Percentiles rank a stretch among this genome's conserved stretches.
These are phyloP conservation scores for Apophysomyces elegans DNA, from an alignment of 371 early-diverging fungal genomes.

Conservation along the genomic window DNA sequence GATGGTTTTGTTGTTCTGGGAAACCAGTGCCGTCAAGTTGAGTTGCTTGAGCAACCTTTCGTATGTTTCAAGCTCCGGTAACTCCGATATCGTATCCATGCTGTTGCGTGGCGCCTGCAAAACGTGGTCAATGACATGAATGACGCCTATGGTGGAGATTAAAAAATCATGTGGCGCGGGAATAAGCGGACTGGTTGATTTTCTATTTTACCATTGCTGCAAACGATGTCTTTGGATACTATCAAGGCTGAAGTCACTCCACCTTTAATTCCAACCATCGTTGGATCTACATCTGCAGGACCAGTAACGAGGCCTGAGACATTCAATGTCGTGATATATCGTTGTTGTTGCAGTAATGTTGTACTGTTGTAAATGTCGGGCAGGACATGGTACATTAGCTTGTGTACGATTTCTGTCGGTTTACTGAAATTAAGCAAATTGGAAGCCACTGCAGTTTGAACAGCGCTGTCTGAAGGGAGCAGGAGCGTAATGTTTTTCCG, in stretches of 20 bases:
- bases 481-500: constrained; percentile 16
- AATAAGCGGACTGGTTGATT: neutral
- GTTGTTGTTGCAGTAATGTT: constrained; percentile 17
- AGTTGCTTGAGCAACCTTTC: constrained; percentile 23
- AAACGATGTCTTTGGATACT: constrained; percentile 20
- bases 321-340: constrained; percentile 19
- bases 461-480: constrained; percentile 15
- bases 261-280: constrained; percentile 20
- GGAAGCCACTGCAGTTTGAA: constrained; percentile 13
- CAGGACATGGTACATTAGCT: constrained; percentile 20
- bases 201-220: constrained; percentile 33
- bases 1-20: constrained; percentile 30
- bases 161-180: constrained; percentile 10
- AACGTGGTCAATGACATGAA: constrained; percentile 31
- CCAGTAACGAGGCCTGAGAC: constrained; percentile 23
- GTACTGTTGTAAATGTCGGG: constrained; percentile 13
- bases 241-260: constrained; percentile 26
- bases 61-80: constrained; percentile 23
- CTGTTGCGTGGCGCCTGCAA: constrained; percentile 21
- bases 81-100: constrained; percentile 26
- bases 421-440: constrained; percentile 16
- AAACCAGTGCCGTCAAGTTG: constrained; percentile 29
- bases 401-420: constrained; percentile 18
- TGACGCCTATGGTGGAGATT: constrained; percentile 25
- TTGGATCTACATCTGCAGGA: constrained; percentile 11